These are phyloP conservation scores for Mucor piriformis DNA, from an alignment of 371 early-diverging fungal species.

Conservation along the genomic window DNA sequence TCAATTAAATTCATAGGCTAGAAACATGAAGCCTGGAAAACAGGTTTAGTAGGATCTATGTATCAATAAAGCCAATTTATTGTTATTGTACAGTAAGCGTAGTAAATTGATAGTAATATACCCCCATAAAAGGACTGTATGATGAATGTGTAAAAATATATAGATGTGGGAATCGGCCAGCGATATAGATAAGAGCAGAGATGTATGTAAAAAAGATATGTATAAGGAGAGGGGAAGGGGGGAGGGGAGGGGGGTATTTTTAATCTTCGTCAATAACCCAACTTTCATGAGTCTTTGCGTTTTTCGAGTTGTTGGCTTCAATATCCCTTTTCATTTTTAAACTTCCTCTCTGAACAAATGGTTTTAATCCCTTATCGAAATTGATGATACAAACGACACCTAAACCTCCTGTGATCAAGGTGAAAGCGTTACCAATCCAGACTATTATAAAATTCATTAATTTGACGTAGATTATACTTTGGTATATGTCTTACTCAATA, in stretches of 20 bases:
- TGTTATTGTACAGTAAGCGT: too few relatives aligned
- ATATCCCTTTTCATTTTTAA: slow-evolving; percentile 17
- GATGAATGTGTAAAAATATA: too few relatives aligned
- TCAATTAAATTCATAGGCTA: too few relatives aligned
- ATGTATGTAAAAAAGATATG: not conserved
- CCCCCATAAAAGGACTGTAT: too few relatives aligned
- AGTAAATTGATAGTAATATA: too few relatives aligned
- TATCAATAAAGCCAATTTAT: too few relatives aligned
- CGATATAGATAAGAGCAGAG: not conserved
- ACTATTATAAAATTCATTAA: slow-evolving; percentile 17
- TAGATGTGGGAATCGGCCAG: not conserved
- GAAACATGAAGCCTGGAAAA: too few relatives aligned
- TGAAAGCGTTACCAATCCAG: slow-evolving; percentile 36
- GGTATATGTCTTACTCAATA: slow-evolving; percentile 19
- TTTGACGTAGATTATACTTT: not conserved
- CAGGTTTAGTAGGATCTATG: too few relatives aligned
- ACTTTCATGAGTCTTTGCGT: slow-evolving; percentile 8
- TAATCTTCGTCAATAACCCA: slow-evolving; percentile 25
- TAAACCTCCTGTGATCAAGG: slow-evolving; percentile 25
- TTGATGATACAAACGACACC: slow-evolving; percentile 46
- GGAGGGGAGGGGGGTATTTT: not conserved
- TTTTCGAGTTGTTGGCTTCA: slow-evolving; percentile 8
- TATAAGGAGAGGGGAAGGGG: not conserved
- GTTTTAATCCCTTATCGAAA: slow-evolving; percentile 45
- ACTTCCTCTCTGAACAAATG: slow-evolving; percentile 19